A percentile compares a stretch with the other conserved stretches of the same genome.
These are phyloP conservation scores for Hirsutella thompsonii DNA, from an alignment of 2,329 filamentous ascomycete genomes.

Conservation along the genomic window DNA sequence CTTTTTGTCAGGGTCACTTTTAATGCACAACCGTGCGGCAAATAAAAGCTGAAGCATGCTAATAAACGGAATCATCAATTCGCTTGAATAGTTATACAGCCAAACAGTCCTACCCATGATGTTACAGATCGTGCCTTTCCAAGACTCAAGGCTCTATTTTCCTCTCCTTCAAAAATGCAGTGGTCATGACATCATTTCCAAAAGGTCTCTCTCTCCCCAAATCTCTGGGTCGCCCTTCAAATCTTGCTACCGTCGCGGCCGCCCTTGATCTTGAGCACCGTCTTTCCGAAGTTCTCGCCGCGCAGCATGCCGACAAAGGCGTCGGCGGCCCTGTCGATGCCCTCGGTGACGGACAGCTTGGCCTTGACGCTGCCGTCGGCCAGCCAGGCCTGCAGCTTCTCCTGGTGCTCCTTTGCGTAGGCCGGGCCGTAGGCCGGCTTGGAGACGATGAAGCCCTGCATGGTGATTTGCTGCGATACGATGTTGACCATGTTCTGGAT, in stretches of 20 bases:
- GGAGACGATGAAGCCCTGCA: conserved; percentile 65
- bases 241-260: not conserved
- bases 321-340: conserved; percentile 67
- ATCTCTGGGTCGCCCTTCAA: not conserved
- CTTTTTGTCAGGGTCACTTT: too few species aligned
- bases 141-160: too few species aligned
- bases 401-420: conserved; percentile 58
- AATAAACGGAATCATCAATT: too few species aligned
- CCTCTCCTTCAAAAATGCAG: too few species aligned
- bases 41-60: too few species aligned
- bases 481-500: conserved; percentile 53
- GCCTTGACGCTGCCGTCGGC: conserved; percentile 62
- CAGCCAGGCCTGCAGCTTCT: conserved; percentile 66
- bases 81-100: too few species aligned
- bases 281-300: conserved; percentile 81
- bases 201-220: too few species aligned
- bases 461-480: conserved; percentile 54
- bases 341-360: conserved; percentile 54
- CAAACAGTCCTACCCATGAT: too few species aligned
- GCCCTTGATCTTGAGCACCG: conserved; percentile 50
- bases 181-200: too few species aligned
- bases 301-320: conserved; percentile 63
- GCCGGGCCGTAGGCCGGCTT: conserved; percentile 53
- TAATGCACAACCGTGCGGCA: too few species aligned
- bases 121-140: too few species aligned